Evolutionary conservation across 2,329 filamentous ascomycete genomes (phyloP), one percentile per base, ranked within the genome.

Genomic region (Fusarium illudens): DNA sequence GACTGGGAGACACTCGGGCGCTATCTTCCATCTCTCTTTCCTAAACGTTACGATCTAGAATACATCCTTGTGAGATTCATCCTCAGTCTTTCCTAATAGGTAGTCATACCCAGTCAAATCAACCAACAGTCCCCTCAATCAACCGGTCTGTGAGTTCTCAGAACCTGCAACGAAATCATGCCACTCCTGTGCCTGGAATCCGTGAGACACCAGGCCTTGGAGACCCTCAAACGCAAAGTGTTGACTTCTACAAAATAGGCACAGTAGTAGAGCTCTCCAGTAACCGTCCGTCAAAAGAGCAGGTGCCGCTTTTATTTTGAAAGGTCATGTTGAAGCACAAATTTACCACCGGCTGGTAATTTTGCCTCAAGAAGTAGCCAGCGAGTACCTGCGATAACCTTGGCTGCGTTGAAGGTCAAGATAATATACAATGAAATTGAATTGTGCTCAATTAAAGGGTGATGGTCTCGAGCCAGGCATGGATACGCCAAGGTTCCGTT

Each of bases 41-140:
- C 48, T 0, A 30, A 39, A 17, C 62, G 65, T 2, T 58, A 63
- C 37, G 62, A 68, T 34, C 25, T 58, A 2, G 65, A 68, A 37
- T 66, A 66, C n/a, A 64, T 68, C 12, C 15, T 68, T 9, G 15
- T 67, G 3, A 7, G 27, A 10, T 62, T 67, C 3, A 62, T 67
- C 5, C 13, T 56, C 1, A 22, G n/a, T 0, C n/a, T 63, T 9
- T 63, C 60, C 7, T 63, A 15, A 36, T 29, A 34, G 10, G n/a
- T n/a, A n/a, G n/a, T n/a, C n/a, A n/a, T n/a, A 8, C 3, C 4
- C 5, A n/a, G 12, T 37, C 15, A 11, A 37, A 36, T 22, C 12
- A 30, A 15, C 25, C 22, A 27, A 52, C 27, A 13, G 12, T 17
- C 13, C 29, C 25, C 17, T 52, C 36, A 19, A 44, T 19, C 48